Percentiles rank a stretch among this genome's conserved stretches.
Evolutionary conservation across 805 yeast genomes (phyloP).

Genomic region (Wickerhamomyces silvicola): DNA sequence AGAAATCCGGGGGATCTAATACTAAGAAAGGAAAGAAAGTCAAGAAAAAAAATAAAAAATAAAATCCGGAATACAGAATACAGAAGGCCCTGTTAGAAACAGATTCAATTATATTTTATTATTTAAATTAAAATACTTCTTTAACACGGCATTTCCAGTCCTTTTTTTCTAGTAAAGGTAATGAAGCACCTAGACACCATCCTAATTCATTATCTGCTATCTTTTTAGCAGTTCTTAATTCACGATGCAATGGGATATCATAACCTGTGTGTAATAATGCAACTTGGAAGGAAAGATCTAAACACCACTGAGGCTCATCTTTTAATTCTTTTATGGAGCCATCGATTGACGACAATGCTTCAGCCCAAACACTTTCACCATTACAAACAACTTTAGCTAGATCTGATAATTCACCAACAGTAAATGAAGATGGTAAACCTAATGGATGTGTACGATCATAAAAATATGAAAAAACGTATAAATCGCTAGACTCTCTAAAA

Average conservation of each 20-base stretch:
- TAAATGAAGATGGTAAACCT: constrained; percentile 90
- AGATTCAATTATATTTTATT: no score
- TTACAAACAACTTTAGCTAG: constrained; percentile 80
- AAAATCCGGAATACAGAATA: neutral
- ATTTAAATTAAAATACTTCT: no score
- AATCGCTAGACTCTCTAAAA: constrained; percentile 65
- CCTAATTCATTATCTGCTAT: constrained; percentile 89
- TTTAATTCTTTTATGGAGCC: constrained; percentile 60
- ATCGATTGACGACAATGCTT: constrained; percentile 56
- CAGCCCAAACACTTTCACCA: constrained; percentile 72
- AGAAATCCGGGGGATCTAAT: no score
- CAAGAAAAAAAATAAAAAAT: no score
- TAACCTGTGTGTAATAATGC: constrained; percentile 93
- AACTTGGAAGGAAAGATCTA: constrained; percentile 85
- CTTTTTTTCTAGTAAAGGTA: constrained; percentile 71
- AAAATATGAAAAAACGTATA: constrained; percentile 89
- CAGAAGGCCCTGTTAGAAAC: no score
- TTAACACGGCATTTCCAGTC: constrained; percentile 60
- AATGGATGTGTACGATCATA: constrained; percentile 91
- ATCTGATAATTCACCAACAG: constrained; percentile 76
- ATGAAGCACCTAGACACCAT: constrained; percentile 98
- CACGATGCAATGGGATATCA: constrained; percentile 86
- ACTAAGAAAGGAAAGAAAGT: no score
- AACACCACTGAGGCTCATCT: constrained; percentile 89
- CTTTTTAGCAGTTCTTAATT: constrained; percentile 86